Evolutionary conservation across 331 rosid species (phyloP), one percentile per base, ranked within the genome.

Genomic region (Spiraea crenata): DNA sequence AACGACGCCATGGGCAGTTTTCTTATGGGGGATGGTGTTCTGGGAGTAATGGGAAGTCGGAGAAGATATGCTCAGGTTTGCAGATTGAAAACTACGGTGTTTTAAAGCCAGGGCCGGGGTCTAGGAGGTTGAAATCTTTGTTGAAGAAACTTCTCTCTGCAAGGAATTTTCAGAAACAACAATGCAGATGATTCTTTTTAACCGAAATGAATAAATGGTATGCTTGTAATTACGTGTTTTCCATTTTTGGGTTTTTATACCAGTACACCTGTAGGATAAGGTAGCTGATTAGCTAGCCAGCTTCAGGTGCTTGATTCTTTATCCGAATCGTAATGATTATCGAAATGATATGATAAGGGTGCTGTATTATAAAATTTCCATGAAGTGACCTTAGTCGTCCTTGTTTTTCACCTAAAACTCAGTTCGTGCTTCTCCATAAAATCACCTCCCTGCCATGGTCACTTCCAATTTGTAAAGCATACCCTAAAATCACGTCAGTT

Each of bases 11-110:
- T 0, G 84, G 86, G 10, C 67, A 79, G 11, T 90, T 85, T 76
- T 57, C 90, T 25, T 82, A 15, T 39, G 96, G 96, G 3, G 96
- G 93, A 1, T 92, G 98, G 98, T 92, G 98, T 38, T 80, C 86
- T 7, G 56, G 86, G 70, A 79, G 44, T 37, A 35, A 74, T 51
- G 77, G 51, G 39, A 73, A 69, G 14, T 74, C 31, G 47, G 49
- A 63, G 5, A 71, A 66, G 50, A 6, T 67, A n/a, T 92, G 98
- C 57, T 70, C 89, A 3, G 73, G 59, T 70, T 63, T 90, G 59
- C 83, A 80, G 71, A 41, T 57, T 78, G 86, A 77, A 70, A 84
- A 69, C 44, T 80, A 74, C 71, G 96, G 96, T 45, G 86, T 78
- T 44, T 73, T 92, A 63, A 85, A 67, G 39, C 96, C 93, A 13